These are phyloP conservation scores for Calonectria hawksworthii DNA, from an alignment of 2,329 filamentous ascomycete species.

Conservation along the genomic window DNA sequence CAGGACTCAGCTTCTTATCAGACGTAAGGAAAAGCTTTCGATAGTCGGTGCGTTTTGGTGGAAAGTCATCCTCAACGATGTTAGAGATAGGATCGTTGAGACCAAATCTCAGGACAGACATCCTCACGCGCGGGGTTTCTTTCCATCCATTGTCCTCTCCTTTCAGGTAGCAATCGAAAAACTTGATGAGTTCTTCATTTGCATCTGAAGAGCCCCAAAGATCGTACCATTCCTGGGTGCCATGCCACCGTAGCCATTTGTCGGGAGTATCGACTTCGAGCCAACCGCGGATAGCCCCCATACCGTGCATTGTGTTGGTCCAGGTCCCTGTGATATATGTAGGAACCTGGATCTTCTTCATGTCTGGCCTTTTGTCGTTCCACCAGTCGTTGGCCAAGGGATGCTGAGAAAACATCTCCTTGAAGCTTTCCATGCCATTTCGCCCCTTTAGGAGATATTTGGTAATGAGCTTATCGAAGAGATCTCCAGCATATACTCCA, in stretches of 20 bases:
- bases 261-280: conserved; percentile 51
- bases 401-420: conserved; percentile 35
- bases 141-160: conserved; percentile 9
- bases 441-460: conserved; percentile 38
- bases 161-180: conserved; percentile 17
- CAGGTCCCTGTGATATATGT: conserved; percentile 42
- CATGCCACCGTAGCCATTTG: conserved; percentile 58
- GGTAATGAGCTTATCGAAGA: conserved; percentile 32
- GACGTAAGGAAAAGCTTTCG: not conserved
- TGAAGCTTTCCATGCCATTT: conserved; percentile 39
- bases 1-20: not conserved
- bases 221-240: conserved; percentile 21
- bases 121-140: not conserved
- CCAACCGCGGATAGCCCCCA: conserved; percentile 51
- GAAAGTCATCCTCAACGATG: conserved; percentile 48
- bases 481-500: conserved; percentile 31
- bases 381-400: conserved; percentile 40
- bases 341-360: conserved; percentile 40
- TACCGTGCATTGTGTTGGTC: conserved; percentile 41
- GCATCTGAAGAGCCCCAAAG: conserved; percentile 1
- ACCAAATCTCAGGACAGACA: conserved; percentile 20
- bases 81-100: conserved; percentile 45
- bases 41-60: conserved; percentile 25
- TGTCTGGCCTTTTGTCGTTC: conserved; percentile 42
- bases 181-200: not conserved